Conservation (phyloP, 2,329 filamentous ascomycete species). For the Xylaria sp. region DNA sequence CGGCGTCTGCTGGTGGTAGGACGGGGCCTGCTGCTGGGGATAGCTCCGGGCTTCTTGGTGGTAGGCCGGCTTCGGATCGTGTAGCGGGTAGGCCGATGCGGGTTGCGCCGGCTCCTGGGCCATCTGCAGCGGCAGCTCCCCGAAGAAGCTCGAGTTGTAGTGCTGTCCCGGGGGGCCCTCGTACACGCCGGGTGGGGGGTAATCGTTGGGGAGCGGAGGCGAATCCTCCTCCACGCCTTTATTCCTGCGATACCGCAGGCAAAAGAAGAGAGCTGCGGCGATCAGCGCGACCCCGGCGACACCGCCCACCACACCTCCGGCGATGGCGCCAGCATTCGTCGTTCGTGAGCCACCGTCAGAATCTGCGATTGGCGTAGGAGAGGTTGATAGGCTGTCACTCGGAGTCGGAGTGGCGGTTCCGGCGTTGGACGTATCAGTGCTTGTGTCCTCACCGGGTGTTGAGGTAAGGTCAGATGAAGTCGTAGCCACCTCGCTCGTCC, state of each 20-base stretch:
- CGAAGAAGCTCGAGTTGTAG: constrained; percentile 35
- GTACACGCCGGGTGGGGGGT: constrained; percentile 27
- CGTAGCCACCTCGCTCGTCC: constrained; percentile 10
- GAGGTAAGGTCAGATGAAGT: constrained; percentile 4
- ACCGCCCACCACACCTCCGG: constrained; percentile 32
- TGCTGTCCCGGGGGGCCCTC: constrained; percentile 32
- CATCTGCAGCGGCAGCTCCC: constrained; percentile 35
- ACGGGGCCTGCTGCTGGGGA: not conserved
- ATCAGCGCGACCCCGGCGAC: constrained; percentile 32
- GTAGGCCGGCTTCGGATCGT: constrained; percentile 4
- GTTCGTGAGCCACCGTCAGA: constrained; percentile 6
- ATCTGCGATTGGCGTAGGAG: constrained; percentile 2
- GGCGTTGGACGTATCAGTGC: constrained; percentile 12
- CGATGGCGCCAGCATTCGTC: constrained; percentile 34
- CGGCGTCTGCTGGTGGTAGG: constrained; percentile 6
- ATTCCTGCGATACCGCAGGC: constrained; percentile 27
- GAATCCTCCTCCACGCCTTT: constrained; percentile 18
- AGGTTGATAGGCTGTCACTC: constrained; percentile 17
- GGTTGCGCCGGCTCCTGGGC: constrained; percentile 10
- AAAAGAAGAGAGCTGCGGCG: constrained; percentile 28
- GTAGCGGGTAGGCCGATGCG: constrained; percentile 4
- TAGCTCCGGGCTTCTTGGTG: constrained; percentile 1
- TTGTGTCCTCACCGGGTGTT: constrained; percentile 11
- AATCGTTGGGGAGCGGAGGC: constrained; percentile 17
- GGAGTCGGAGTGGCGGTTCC: constrained; percentile 27